Percentiles rank a stretch among this genome's conserved stretches.
Evolutionary conservation across 441 rosid genomes (phyloP).

Genomic region (Adansonia grandidieri): DNA sequence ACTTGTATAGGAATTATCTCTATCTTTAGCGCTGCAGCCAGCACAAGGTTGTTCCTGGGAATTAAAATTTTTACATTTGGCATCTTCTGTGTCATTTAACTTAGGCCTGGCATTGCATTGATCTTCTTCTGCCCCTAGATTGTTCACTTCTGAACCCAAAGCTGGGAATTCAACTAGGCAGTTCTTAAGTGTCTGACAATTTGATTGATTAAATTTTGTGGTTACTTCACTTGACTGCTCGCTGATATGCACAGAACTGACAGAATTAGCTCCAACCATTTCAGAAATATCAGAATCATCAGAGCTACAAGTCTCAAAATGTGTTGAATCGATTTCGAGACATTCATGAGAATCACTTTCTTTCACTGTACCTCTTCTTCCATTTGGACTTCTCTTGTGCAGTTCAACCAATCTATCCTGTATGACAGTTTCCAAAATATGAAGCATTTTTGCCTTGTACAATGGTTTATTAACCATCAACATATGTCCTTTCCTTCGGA

Average conservation of each 20-base stretch:
- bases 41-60: too few relatives aligned
- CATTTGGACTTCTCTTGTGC: constrained; percentile 44
- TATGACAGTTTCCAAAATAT: constrained; percentile 73
- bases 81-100: constrained; percentile 24
- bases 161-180: constrained; percentile 45
- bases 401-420: constrained; percentile 49
- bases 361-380: constrained; percentile 30
- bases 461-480: constrained; percentile 87
- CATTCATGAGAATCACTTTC: constrained; percentile 55
- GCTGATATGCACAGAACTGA: constrained; percentile 25
- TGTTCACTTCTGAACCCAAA: constrained; percentile 34
- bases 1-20: constrained; percentile 41
- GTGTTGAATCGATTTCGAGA: constrained; percentile 67
- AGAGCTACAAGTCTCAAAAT: constrained; percentile 64
- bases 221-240: constrained; percentile 38
- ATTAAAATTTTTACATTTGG: constrained; percentile 28
- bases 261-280: constrained; percentile 29
- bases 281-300: constrained; percentile 65
- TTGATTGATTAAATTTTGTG: constrained; percentile 31
- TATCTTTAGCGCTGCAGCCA: constrained; percentile 40
- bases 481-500: constrained; percentile 69
- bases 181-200: constrained; percentile 35
- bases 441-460: constrained; percentile 91
- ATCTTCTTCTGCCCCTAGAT: constrained; percentile 40
- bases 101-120: constrained; percentile 25